Evolutionary conservation across 768 basidiomycete genomes (phyloP).

Genomic region (Mycena crocata): DNA sequence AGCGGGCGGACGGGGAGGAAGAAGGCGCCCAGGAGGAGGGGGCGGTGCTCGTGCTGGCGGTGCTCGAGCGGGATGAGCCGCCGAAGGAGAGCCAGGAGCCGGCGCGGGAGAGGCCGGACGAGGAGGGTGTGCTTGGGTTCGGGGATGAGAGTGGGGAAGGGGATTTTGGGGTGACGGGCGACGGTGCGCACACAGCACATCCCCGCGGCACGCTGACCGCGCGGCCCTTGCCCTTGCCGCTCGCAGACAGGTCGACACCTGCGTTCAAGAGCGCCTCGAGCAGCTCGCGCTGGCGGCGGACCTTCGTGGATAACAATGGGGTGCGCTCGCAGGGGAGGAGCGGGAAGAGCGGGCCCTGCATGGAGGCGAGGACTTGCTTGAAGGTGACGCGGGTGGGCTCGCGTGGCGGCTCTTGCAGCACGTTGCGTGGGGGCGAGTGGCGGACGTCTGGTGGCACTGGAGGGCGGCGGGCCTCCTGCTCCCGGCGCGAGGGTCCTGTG

Average conservation of each 20-base stretch:
- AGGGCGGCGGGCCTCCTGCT: constrained; percentile 8
- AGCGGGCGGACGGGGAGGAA: constrained; percentile 11
- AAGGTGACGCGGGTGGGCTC: constrained; percentile 27
- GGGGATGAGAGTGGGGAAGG: background rate
- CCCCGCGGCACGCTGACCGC: constrained; percentile 6
- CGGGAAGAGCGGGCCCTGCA: constrained; percentile 30
- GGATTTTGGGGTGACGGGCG: background rate
- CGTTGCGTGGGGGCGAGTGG: background rate
- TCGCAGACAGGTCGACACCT: background rate
- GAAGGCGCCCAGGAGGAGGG: constrained; percentile 30
- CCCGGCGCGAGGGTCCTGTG: background rate
- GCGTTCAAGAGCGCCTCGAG: constrained; percentile 24
- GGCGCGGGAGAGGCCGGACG: constrained; percentile 29
- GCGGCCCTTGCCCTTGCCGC: constrained; percentile 23
- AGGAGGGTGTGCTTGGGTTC: constrained; percentile 28
- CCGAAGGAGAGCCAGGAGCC: constrained; percentile 35
- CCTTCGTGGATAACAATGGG: background rate
- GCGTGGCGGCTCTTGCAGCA: background rate
- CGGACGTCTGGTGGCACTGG: background rate
- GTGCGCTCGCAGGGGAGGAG: constrained; percentile 18
- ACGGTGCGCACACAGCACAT: background rate
- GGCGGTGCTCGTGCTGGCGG: constrained; percentile 17
- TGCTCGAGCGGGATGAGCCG: constrained; percentile 20
- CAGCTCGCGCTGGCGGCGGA: constrained; percentile 20
- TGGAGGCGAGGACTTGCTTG: constrained; percentile 30